A percentile compares a stretch with the other conserved stretches of the same genome.
phyloP scores from a whole-genome alignment of 2,329 filamentous ascomycete genomes.

The Curvularia sp. region DNA sequence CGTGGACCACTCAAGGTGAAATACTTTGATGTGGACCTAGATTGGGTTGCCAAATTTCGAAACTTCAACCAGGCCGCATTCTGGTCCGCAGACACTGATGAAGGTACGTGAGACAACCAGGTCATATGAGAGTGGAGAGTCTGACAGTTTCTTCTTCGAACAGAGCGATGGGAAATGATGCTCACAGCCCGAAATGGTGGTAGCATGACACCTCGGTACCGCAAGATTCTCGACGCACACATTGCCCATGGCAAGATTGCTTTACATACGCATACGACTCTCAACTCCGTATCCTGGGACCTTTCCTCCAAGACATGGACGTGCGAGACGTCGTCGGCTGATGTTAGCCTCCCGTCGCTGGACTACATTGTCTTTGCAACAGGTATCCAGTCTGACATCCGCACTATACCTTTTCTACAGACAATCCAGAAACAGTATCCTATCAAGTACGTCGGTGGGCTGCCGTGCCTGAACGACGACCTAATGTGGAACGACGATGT shows the following conservation, averaged over 20 bases:
- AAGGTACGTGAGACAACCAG: constrained; percentile 48
- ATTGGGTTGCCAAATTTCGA: constrained; percentile 83
- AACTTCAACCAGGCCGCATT: constrained; percentile 79
- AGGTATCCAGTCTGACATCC: constrained; percentile 70
- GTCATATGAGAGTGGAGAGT: no score
- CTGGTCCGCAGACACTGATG: constrained; percentile 76
- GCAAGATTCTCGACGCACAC: constrained; percentile 71
- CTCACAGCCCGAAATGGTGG: constrained; percentile 73
- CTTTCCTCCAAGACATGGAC: constrained; percentile 50
- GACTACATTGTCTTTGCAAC: constrained; percentile 81
- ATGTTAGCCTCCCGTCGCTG: constrained; percentile 59
- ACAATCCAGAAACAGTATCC: constrained; percentile 67
- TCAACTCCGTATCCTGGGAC: constrained; percentile 63
- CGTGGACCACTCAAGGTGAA: constrained; percentile 69
- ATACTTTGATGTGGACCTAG: constrained; percentile 77
- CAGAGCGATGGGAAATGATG: constrained; percentile 71
- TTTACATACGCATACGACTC: constrained; percentile 65
- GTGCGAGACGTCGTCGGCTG: constrained; percentile 46
- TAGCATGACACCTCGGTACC: constrained; percentile 74
- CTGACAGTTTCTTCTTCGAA: not conserved
- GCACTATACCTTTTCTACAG: constrained; percentile 66
- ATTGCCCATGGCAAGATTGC: constrained; percentile 60
- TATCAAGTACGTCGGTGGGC: constrained; percentile 67
- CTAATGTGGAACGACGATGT: constrained; percentile 77
- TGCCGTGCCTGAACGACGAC: constrained; percentile 78